Evolutionary conservation across 768 basidiomycete species (phyloP).

Genomic region (Boletus bicolor): DNA sequence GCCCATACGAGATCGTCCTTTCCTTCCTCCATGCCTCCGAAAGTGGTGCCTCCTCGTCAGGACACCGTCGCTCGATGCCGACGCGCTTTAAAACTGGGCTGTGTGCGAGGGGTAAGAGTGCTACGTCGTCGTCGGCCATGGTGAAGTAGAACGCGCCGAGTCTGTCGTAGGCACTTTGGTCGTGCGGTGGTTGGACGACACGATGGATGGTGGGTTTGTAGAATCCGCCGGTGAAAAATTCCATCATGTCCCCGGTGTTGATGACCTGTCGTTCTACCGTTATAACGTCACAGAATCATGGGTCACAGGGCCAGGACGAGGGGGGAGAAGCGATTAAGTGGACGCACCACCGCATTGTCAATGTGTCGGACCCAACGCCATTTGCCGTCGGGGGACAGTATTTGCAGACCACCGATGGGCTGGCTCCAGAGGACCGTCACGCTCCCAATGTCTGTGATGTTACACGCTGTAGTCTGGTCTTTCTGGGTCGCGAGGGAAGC

Average conservation of each 20-base stretch:
- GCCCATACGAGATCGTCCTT: constrained; percentile 50
- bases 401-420: constrained; percentile 56
- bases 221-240: constrained; percentile 56
- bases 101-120: constrained; percentile 41
- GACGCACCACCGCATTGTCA: constrained; percentile 50
- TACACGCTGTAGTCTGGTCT: constrained; percentile 25
- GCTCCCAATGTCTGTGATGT: constrained; percentile 51
- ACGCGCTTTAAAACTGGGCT: constrained; percentile 47
- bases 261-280: constrained; percentile 41
- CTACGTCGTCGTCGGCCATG: constrained; percentile 49
- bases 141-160: constrained; percentile 57
- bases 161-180: constrained; percentile 47
- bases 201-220: constrained; percentile 60
- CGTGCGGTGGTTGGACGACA: constrained; percentile 53
- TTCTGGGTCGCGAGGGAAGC: not conserved
- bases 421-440: constrained; percentile 60
- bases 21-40: constrained; percentile 51
- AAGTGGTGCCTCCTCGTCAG: constrained; percentile 42
- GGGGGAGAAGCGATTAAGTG: not conserved
- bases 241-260: constrained; percentile 57
- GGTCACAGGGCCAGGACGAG: not conserved
- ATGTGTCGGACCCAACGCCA: constrained; percentile 61
- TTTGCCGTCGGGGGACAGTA: constrained; percentile 46
- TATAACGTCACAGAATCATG: not conserved
- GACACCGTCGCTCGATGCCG: constrained; percentile 38